Evolutionary conservation across 1,139 yeast species (phyloP).

Genomic region (Nakaseomyces bracarensis): DNA sequence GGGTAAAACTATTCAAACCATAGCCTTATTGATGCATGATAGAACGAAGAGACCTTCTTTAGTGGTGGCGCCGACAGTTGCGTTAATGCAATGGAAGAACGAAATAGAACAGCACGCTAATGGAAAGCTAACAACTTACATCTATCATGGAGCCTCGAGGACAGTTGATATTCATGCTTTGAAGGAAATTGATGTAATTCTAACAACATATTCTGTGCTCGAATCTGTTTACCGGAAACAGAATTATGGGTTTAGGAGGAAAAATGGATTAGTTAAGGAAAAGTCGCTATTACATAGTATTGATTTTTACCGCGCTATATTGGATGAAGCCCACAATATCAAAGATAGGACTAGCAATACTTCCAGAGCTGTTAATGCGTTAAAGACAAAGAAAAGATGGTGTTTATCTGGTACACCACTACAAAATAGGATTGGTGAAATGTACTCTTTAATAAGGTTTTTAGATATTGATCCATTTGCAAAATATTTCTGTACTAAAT

Average conservation of each 20-base stretch:
- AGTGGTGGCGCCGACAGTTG: slow-evolving; percentile 96
- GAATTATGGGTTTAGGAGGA: slow-evolving; percentile 71
- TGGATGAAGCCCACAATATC: slow-evolving; percentile 96
- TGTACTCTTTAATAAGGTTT: slow-evolving; percentile 82
- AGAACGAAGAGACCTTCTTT: slow-evolving; percentile 58
- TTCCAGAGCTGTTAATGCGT: slow-evolving; percentile 76
- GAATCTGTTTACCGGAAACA: slow-evolving; percentile 85
- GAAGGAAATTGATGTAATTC: slow-evolving; percentile 62
- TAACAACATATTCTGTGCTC: slow-evolving; percentile 85
- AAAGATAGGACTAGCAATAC: slow-evolving; percentile 92
- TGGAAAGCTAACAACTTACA: slow-evolving; percentile 53
- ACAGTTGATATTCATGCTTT: slow-evolving; percentile 50
- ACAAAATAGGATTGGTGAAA: slow-evolving; percentile 92
- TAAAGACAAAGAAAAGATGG: slow-evolving; percentile 69
- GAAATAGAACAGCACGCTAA: slow-evolving; percentile 83
- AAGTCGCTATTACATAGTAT: slow-evolving; percentile 67
- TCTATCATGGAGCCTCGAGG: slow-evolving; percentile 82
- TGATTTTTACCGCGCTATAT: slow-evolving; percentile 73
- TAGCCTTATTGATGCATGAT: slow-evolving; percentile 74
- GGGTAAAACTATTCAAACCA: slow-evolving; percentile 97
- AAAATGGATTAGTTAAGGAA: slow-evolving; percentile 62
- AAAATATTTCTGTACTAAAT: slow-evolving; percentile 81
- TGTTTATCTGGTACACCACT: slow-evolving; percentile 94
- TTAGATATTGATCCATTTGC: slow-evolving; percentile 79
- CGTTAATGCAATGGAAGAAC: slow-evolving; percentile 93